phyloP scores from a whole-genome alignment of 257 asterid species.

The Agastache rugosa region DNA sequence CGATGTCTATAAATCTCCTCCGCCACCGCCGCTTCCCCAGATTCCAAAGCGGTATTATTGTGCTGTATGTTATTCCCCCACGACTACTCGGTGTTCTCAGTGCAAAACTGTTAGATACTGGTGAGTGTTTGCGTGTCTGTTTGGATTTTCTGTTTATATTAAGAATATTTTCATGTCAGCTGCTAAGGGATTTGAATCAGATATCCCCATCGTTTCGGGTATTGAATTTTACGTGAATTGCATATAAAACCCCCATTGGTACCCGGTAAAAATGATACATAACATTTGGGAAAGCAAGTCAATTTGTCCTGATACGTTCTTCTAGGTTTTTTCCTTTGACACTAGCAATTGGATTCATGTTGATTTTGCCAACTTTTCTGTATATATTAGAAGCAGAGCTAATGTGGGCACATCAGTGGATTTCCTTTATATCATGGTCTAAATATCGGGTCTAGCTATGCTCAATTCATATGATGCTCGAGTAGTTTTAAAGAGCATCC shows the following conservation, averaged over 20 bases:
- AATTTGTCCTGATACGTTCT: not conserved
- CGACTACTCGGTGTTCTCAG: constrained; percentile 51
- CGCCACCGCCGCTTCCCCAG: constrained; percentile 32
- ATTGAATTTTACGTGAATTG: not conserved
- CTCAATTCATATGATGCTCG: too few species aligned
- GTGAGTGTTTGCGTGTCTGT: constrained; percentile 35
- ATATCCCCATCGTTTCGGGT: not conserved
- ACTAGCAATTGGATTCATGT: not conserved
- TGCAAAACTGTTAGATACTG: constrained; percentile 59
- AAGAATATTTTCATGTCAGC: not conserved
- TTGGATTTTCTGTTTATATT: not conserved
- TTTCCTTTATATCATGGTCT: too few species aligned
- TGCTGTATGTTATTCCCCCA: constrained; percentile 50
- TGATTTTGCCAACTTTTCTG: too few species aligned
- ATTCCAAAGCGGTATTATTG: constrained; percentile 40
- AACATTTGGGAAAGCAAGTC: not conserved
- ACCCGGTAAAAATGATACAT: not conserved
- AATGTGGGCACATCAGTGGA: too few species aligned
- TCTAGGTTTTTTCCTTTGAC: not conserved
- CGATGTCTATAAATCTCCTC: constrained; percentile 35
- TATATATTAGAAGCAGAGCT: too few species aligned
- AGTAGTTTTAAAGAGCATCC: too few species aligned
- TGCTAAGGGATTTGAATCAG: not conserved
- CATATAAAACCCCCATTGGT: too few species aligned
- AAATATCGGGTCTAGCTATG: too few species aligned